A percentile compares a stretch with the other conserved stretches of the same genome.
phyloP scores from a whole-genome alignment of 352 stramenopile species.

The Pythium sp. region DNA sequence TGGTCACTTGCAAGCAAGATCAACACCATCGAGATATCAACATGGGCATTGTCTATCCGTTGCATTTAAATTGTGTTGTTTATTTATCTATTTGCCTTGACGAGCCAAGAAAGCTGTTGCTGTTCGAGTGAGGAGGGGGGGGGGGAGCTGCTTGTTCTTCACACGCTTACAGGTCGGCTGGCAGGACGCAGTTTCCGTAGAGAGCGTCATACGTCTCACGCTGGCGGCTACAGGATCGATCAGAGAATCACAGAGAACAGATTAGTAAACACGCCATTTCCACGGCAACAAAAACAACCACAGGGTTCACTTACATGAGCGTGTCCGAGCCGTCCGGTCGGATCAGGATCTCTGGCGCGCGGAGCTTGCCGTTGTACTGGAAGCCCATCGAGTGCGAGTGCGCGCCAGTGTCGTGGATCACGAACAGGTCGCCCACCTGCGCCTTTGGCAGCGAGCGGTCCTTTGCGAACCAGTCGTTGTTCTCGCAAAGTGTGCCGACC shows the following conservation, averaged over 20 bases:
- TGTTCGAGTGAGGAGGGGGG: background rate
- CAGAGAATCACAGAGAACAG: conserved; percentile 6
- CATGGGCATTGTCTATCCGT: background rate
- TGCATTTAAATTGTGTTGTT: background rate
- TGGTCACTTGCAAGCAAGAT: background rate
- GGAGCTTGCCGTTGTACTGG: conserved; percentile 91
- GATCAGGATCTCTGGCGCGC: conserved; percentile 84
- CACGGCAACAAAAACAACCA: background rate
- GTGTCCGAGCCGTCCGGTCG: conserved; percentile 45
- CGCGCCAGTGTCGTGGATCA: conserved; percentile 88
- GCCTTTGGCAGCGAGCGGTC: conserved; percentile 66
- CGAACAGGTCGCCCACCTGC: conserved; percentile 84
- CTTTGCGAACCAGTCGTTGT: conserved; percentile 93
- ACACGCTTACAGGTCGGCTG: conserved; percentile 34
- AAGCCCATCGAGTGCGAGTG: conserved; percentile 92
- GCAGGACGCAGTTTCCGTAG: conserved; percentile 78
- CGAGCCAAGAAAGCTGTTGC: background rate
- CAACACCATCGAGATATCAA: background rate
- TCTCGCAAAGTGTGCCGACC: conserved; percentile 87
- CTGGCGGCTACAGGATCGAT: conserved; percentile 42
- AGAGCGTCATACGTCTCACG: conserved; percentile 73
- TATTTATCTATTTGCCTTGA: background rate
- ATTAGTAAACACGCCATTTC: no score
- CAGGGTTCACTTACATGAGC: conserved; percentile 58
- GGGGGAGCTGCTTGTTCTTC: background rate